Base-by-base conservation (phyloP, 1,139 yeast species). In the Candida tunisiensis region DNA sequence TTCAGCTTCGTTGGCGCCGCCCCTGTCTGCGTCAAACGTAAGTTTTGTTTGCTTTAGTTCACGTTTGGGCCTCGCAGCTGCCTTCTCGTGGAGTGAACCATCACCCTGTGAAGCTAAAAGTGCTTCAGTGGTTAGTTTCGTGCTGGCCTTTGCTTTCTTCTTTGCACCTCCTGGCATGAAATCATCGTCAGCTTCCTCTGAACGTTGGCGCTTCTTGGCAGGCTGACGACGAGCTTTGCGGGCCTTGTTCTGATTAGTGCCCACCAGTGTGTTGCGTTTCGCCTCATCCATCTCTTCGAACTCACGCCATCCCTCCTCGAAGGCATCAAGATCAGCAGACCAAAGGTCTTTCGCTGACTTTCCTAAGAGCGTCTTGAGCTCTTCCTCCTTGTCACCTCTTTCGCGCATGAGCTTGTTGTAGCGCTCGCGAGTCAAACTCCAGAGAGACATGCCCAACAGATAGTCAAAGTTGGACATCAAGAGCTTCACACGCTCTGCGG, bases 391-490 rank as follows among this genome's bases (percentile, higher is more conserved):
- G 18, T 57, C 71, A 29, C 69, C 80, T 37, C 71, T 65, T 48
- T 83, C 93, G 29, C 62, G 62, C 41, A 83, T 56, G 35, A 88
- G 58, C 41, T 68, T 73, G 42, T 82, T 88, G 45, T 83, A 88
- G 40, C 92, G 65, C 54, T 91, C 99, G 34, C 64, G 64, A 1
- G 98, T 85, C 45, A 88, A 68, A 17, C 94, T 74, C 92, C 95
- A 83, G 40, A 91, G 73, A 21, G 85, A 69, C 94, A 91, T 79
- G 69, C 33, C 79, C 60, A 32, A 78, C 61, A 42, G 63, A 61
- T 53, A 53, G 26, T 53, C 57, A 27, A 41, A 53, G 9, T 45
- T 44, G 18, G 44, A 44, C 48, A 30, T 44, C 46, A 28, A 50
- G 49, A 25, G 47, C 48, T 25, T 47, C 16, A 35, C 56, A n/a